A percentile compares a stretch with the other conserved stretches of the same genome.
phyloP scores from a whole-genome alignment of 2,329 filamentous ascomycete species.

The Periconia sp. region DNA sequence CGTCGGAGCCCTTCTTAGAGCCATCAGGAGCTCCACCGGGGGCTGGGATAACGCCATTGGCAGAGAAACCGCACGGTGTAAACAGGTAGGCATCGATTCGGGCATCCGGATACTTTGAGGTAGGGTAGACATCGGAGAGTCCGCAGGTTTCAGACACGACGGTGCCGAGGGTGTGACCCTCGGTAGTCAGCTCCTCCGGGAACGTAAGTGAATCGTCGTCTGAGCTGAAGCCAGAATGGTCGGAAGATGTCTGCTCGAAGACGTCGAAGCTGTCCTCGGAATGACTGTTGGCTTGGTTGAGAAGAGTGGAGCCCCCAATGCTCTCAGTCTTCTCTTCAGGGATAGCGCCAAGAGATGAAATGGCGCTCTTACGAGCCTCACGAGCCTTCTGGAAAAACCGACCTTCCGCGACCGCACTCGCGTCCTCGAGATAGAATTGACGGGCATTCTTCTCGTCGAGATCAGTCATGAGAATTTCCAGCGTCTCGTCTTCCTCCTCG shows the following conservation, averaged over 20 bases:
- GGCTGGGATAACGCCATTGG: slow-evolving; percentile 91
- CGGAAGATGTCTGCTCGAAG: slow-evolving; percentile 75
- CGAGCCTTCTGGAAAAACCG: slow-evolving; percentile 73
- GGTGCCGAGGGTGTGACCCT: slow-evolving; percentile 91
- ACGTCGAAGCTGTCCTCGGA: slow-evolving; percentile 74
- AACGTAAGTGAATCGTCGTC: slow-evolving; percentile 64
- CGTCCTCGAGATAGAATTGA: slow-evolving; percentile 76
- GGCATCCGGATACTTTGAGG: slow-evolving; percentile 85
- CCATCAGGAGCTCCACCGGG: slow-evolving; percentile 58
- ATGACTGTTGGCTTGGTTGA: slow-evolving; percentile 49
- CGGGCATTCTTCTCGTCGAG: slow-evolving; percentile 69
- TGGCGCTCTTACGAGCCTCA: slow-evolving; percentile 66
- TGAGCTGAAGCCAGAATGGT: slow-evolving; percentile 63
- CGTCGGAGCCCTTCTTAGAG: slow-evolving; percentile 48
- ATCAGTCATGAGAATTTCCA: slow-evolving; percentile 73
- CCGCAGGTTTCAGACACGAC: slow-evolving; percentile 91
- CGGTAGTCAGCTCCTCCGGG: slow-evolving; percentile 80
- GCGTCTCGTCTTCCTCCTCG: slow-evolving; percentile 73
- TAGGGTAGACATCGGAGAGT: slow-evolving; percentile 86
- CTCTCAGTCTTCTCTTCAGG: slow-evolving; percentile 55
- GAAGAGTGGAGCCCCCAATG: slow-evolving; percentile 41
- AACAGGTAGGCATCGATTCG: slow-evolving; percentile 96
- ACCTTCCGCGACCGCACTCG: slow-evolving; percentile 87
- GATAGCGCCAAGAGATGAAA: slow-evolving; percentile 66
- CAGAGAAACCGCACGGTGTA: slow-evolving; percentile 94